These are phyloP conservation scores for Ceratocystis papillata DNA, from an alignment of 2,329 filamentous ascomycete species.

Conservation along the genomic window DNA sequence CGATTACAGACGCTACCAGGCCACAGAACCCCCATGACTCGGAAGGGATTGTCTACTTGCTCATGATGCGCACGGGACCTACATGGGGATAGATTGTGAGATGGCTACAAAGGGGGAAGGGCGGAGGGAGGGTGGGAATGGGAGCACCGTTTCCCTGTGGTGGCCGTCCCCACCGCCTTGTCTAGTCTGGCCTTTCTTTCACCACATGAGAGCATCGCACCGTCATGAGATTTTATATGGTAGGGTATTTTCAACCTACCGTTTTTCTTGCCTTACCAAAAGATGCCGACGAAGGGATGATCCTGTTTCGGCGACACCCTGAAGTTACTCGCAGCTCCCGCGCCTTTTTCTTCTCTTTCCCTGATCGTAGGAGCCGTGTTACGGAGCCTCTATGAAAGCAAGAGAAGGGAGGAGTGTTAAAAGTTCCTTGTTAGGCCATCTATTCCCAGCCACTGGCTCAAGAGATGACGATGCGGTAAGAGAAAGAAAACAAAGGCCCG, in stretches of 20 bases:
- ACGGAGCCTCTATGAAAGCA: background rate
- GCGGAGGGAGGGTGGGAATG: background rate
- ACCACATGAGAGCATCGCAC: background rate
- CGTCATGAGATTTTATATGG: background rate
- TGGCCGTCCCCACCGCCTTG: background rate
- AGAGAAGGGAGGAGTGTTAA: background rate
- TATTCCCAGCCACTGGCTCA: background rate
- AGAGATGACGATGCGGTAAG: background rate
- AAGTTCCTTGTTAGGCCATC: background rate
- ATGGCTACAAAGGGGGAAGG: background rate
- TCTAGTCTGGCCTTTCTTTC: background rate
- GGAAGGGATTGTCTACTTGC: conserved; percentile 8
- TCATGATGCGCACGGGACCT: background rate
- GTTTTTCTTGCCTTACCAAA: background rate
- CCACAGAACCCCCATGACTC: background rate
- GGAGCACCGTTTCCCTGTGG: background rate
- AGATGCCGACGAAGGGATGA: background rate
- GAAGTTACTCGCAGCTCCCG: background rate
- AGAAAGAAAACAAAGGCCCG: background rate
- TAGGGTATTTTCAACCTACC: background rate
- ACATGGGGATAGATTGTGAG: conserved; percentile 5
- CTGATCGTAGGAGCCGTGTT: background rate
- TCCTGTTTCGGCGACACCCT: conserved; percentile 2
- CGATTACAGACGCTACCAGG: background rate
- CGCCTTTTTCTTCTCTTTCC: background rate